Evolutionary conservation across 2,329 filamentous ascomycete species (phyloP).

Genomic region (Coniochaeta hoffmannii): DNA sequence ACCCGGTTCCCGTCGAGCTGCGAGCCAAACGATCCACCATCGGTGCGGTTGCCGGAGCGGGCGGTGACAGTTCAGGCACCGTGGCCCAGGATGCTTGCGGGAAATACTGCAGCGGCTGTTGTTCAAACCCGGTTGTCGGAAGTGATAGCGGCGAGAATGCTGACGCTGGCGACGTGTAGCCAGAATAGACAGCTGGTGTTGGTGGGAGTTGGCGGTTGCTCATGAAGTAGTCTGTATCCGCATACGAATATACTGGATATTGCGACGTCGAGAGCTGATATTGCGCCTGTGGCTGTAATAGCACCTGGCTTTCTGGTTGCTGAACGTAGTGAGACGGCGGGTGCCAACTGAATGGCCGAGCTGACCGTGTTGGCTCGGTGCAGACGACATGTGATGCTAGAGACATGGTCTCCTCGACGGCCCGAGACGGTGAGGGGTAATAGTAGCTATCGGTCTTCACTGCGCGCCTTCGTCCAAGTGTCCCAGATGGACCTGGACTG

Average conservation of each 20-base stretch:
- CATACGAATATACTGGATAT: conserved; percentile 32
- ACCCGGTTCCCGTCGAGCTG: not conserved
- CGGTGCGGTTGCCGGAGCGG: not conserved
- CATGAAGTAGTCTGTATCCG: conserved; percentile 33
- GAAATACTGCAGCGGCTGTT: conserved; percentile 31
- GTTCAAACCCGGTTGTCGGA: conserved; percentile 32
- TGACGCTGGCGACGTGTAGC: conserved; percentile 48
- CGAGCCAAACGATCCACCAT: not conserved
- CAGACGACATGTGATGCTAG: not conserved
- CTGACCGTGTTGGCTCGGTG: conserved; percentile 19
- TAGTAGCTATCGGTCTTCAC: conserved; percentile 45
- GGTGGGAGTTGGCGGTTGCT: conserved; percentile 39
- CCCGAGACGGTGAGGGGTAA: conserved; percentile 15
- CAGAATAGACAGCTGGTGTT: conserved; percentile 48
- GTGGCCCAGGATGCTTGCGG: conserved; percentile 30
- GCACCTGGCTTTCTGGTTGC: conserved; percentile 26
- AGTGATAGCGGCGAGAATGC: conserved; percentile 47
- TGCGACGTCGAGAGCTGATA: conserved; percentile 23
- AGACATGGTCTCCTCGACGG: not conserved
- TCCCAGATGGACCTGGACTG: conserved; percentile 52
- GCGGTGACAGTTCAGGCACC: conserved; percentile 7
- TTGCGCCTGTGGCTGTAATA: conserved; percentile 21
- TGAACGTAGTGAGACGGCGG: conserved; percentile 47
- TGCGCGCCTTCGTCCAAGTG: conserved; percentile 41
- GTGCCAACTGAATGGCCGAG: conserved; percentile 70